These are phyloP conservation scores for Parastagonospora avenae DNA, from an alignment of 2,329 filamentous ascomycete species.

Conservation along the genomic window DNA sequence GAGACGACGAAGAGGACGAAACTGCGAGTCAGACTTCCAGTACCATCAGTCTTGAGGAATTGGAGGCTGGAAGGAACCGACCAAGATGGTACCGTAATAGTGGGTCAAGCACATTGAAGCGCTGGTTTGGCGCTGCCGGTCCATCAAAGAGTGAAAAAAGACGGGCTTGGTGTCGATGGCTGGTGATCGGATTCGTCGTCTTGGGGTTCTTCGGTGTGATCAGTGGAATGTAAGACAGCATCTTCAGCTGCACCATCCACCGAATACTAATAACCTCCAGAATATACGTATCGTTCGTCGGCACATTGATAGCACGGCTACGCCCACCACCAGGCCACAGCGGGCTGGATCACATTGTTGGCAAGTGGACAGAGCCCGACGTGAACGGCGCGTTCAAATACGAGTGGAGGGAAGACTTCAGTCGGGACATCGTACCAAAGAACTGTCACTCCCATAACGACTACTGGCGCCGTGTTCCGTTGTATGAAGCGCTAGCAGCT, in stretches of 20 bases:
- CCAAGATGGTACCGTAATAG: slow-evolving; percentile 10
- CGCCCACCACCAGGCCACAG: slow-evolving; percentile 21
- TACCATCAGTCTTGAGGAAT: slow-evolving; percentile 5
- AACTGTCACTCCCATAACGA: slow-evolving; percentile 52
- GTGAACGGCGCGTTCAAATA: slow-evolving; percentile 21
- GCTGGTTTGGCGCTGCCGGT: neutral
- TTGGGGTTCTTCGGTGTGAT: slow-evolving; percentile 21
- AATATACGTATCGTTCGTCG: slow-evolving; percentile 30
- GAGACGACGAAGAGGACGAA: slow-evolving; percentile 14
- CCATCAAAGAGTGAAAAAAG: slow-evolving; percentile 9
- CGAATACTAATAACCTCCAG: slow-evolving; percentile 17
- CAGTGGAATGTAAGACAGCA: slow-evolving; percentile 20
- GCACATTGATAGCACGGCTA: slow-evolving; percentile 24
- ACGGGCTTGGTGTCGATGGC: slow-evolving; percentile 5
- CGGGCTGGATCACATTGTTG: slow-evolving; percentile 31
- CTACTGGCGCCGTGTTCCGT: slow-evolving; percentile 49
- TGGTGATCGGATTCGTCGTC: slow-evolving; percentile 12
- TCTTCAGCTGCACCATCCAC: neutral
- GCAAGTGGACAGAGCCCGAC: slow-evolving; percentile 33
- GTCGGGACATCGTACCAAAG: slow-evolving; percentile 44
- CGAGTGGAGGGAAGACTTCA: slow-evolving; percentile 46
- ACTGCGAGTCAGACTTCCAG: slow-evolving; percentile 11
- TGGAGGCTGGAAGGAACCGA: slow-evolving; percentile 1
- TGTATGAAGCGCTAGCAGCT: slow-evolving; percentile 47
- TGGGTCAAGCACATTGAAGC: neutral